A percentile compares a stretch with the other conserved stretches of the same genome.
Conservation (phyloP, 2,329 filamentous ascomycete genomes). For the Xylariomycetidae sp. region DNA sequence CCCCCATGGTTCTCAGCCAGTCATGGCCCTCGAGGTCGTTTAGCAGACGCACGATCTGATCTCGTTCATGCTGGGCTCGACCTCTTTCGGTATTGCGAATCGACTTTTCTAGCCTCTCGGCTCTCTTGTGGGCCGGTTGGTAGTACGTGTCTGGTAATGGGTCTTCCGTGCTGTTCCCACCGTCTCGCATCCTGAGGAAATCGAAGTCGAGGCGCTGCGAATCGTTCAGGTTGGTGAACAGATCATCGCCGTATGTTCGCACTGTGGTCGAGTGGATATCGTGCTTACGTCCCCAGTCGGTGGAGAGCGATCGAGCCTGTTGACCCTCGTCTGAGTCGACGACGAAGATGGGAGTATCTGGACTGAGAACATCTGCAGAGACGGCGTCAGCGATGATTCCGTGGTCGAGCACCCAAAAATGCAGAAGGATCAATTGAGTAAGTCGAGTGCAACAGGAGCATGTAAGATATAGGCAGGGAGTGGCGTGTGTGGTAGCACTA, state of each 20-base stretch:
- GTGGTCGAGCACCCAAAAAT: too few relatives aligned
- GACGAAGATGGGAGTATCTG: conserved; percentile 68
- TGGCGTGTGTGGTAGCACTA: conserved; percentile 3
- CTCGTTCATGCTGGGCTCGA: conserved; percentile 60
- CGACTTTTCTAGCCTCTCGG: conserved; percentile 54
- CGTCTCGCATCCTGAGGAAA: conserved; percentile 43
- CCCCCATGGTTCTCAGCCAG: conserved; percentile 88
- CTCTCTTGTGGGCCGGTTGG: conserved; percentile 49
- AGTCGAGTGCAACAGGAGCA: conserved; percentile 4
- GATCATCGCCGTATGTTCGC: conserved; percentile 47
- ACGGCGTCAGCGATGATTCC: too few relatives aligned
- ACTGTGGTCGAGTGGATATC: conserved; percentile 32
- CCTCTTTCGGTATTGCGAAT: conserved; percentile 60
- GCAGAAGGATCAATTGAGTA: too few relatives aligned
- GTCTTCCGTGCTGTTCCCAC: conserved; percentile 39
- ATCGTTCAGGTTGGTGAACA: conserved; percentile 52
- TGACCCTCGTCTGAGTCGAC: conserved; percentile 44
- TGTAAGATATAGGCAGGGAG: conserved; percentile 1
- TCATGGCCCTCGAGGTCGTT: conserved; percentile 85
- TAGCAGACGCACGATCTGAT: conserved; percentile 59
- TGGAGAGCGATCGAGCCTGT: too few relatives aligned
- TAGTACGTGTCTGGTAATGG: conserved; percentile 52
- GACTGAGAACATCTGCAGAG: conserved; percentile 60
- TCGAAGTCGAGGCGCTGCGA: conserved; percentile 51
- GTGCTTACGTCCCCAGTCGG: too few relatives aligned